These are phyloP conservation scores for Suillus weaverae DNA, from an alignment of 768 basidiomycete species.

Conservation along the genomic window DNA sequence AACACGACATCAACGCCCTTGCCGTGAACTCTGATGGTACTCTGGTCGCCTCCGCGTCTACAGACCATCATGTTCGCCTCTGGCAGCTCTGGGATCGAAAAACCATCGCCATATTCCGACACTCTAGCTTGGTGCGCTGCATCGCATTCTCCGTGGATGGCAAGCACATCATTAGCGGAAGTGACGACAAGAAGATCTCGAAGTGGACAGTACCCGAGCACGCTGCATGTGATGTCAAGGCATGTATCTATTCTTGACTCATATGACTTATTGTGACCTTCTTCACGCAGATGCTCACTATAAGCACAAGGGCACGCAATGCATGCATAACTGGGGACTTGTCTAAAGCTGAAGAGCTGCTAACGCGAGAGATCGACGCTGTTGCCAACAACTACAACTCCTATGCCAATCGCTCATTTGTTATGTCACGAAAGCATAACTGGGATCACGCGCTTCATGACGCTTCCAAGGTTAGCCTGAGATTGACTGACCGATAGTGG, in stretches of 20 bases:
- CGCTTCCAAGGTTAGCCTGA: background rate
- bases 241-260: background rate
- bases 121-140: background rate
- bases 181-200: background rate
- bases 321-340: background rate
- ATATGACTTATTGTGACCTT: background rate
- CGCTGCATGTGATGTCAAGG: background rate
- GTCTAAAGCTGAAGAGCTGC: background rate
- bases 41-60: background rate
- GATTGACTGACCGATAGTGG: background rate
- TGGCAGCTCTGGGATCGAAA: constrained; percentile 1
- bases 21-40: background rate
- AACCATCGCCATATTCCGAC: background rate
- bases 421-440: background rate
- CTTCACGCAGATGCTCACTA: background rate
- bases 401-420: background rate
- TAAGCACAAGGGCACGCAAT: background rate
- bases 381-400: background rate
- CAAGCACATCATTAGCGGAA: background rate
- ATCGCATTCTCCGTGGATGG: background rate
- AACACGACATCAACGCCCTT: background rate
- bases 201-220: background rate
- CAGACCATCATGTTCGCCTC: background rate
- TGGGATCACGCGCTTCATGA: background rate
- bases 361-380: background rate